phyloP scores from a whole-genome alignment of 108 stramenopile species.

The Cyclostephanos tholiformis region DNA sequence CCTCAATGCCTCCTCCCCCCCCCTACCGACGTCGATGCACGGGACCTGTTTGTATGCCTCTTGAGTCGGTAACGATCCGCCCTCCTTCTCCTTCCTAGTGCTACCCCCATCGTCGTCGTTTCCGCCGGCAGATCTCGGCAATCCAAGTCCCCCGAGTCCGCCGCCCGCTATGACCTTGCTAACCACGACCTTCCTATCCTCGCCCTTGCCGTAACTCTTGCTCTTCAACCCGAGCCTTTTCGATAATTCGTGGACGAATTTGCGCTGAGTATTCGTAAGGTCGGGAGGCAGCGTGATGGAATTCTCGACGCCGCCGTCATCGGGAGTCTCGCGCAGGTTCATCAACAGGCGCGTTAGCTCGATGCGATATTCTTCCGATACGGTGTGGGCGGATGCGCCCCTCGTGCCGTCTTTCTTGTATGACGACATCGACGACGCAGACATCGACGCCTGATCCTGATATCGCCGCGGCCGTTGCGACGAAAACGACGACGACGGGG shows the following conservation, averaged over 20 bases:
- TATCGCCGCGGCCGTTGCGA: conserved; percentile 3
- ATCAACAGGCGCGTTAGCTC: conserved; percentile 57
- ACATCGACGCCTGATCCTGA: background rate
- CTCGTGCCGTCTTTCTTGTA: conserved; percentile 62
- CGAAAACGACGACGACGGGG: background rate
- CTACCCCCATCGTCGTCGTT: too few relatives aligned
- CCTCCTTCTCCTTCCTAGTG: conserved; percentile 11
- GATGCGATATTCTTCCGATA: conserved; percentile 67
- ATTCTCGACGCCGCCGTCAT: background rate
- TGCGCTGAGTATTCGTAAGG: conserved; percentile 82
- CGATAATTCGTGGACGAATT: conserved; percentile 71
- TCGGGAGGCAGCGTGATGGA: conserved; percentile 58
- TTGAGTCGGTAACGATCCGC: conserved; percentile 13
- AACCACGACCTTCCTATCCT: conserved; percentile 57
- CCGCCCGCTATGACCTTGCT: conserved; percentile 46
- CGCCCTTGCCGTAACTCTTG: conserved; percentile 72
- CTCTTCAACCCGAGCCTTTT: conserved; percentile 61
- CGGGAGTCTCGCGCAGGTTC: conserved; percentile 56
- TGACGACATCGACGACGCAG: background rate
- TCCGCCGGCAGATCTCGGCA: too few relatives aligned
- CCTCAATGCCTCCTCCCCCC: conserved; percentile 44
- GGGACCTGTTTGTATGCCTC: conserved; percentile 36
- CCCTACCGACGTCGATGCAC: conserved; percentile 42
- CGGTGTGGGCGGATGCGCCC: conserved; percentile 70
- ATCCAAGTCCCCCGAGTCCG: conserved; percentile 35